Conservation (phyloP, 2,329 filamentous ascomycete genomes). For the Alternaria infectoria region DNA sequence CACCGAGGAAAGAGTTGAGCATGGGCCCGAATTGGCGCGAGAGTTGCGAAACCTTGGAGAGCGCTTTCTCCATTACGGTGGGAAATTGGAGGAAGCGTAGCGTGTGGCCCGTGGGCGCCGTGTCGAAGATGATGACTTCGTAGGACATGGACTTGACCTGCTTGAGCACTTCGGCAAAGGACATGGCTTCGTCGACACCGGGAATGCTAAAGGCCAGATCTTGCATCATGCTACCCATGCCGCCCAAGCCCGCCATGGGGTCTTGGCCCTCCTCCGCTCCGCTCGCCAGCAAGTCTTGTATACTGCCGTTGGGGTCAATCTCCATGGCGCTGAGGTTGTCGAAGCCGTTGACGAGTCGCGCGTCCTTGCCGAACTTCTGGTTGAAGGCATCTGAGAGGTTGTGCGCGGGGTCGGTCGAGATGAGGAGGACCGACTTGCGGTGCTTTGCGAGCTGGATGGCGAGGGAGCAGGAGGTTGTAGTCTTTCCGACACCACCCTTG, state of each 20-base stretch:
- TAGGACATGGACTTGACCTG: conserved; percentile 99
- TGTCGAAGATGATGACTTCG: conserved; percentile 99
- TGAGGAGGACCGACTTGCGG: conserved; percentile 93
- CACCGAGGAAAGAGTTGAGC: conserved; percentile 89
- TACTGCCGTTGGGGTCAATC: conserved; percentile 97
- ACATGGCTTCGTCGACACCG: conserved; percentile 99
- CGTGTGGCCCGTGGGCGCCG: conserved; percentile 95
- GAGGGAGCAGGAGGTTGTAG: conserved; percentile 97
- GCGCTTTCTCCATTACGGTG: conserved; percentile 94
- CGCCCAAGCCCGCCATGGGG: conserved; percentile 69
- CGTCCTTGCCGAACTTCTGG: conserved; percentile 99
- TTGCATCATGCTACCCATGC: conserved; percentile 96
- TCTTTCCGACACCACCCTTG: conserved; percentile 98
- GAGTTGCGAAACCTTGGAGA: conserved; percentile 95
- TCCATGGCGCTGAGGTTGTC: conserved; percentile 97
- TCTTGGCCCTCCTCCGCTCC: conserved; percentile 75
- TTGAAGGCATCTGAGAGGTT: conserved; percentile 97
- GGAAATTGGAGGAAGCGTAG: conserved; percentile 98
- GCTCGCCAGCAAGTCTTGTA: conserved; percentile 88
- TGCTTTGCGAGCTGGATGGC: conserved; percentile 96
- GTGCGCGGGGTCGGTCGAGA: conserved; percentile 97
- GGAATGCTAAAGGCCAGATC: conserved; percentile 97
- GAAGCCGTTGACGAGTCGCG: conserved; percentile 88
- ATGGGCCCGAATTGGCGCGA: conserved; percentile 95
- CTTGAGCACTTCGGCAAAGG: conserved; percentile 97